These are phyloP conservation scores for Amanita fuliginea DNA, from an alignment of 768 basidiomycete species.

Conservation along the genomic window DNA sequence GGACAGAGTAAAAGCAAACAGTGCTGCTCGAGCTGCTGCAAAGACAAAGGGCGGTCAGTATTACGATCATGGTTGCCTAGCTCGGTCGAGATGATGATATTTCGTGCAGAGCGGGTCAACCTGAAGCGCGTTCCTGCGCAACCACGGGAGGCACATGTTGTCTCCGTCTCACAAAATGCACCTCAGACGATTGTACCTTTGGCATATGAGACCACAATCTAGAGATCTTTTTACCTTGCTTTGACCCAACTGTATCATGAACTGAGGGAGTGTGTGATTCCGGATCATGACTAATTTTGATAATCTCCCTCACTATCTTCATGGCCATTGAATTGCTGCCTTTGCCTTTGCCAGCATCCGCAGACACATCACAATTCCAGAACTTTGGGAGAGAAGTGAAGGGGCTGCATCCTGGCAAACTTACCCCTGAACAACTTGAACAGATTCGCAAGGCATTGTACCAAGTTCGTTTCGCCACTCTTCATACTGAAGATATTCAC, in stretches of 20 bases:
- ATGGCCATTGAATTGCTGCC: conserved; percentile 64
- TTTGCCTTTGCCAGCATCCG: conserved; percentile 62
- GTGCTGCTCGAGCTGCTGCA: conserved; percentile 69
- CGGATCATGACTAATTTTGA: not conserved
- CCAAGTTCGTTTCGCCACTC: conserved; percentile 36
- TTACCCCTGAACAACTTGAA: conserved; percentile 49
- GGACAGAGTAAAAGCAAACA: conserved; percentile 90
- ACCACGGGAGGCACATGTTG: conserved; percentile 70
- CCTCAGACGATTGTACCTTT: conserved; percentile 92
- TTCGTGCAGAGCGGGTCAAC: conserved; percentile 54
- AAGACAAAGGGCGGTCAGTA: conserved; percentile 84
- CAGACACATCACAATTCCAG: conserved; percentile 52
- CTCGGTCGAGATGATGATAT: not conserved
- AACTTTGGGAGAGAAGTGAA: conserved; percentile 72
- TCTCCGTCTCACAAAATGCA: conserved; percentile 62
- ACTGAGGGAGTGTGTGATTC: not conserved
- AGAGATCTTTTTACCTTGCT: conserved; percentile 24
- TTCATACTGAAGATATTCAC: conserved; percentile 2
- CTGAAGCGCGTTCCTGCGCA: conserved; percentile 79
- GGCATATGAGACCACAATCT: conserved; percentile 95
- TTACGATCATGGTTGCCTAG: not conserved
- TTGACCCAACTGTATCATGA: conserved; percentile 15
- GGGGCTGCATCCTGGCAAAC: conserved; percentile 55
- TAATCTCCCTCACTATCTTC: conserved; percentile 2
- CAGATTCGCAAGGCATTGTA: conserved; percentile 67